A percentile compares a stretch with the other conserved stretches of the same genome.
phyloP scores from a whole-genome alignment of 345 rosid species.

The Gossypium ekmanianum region DNA sequence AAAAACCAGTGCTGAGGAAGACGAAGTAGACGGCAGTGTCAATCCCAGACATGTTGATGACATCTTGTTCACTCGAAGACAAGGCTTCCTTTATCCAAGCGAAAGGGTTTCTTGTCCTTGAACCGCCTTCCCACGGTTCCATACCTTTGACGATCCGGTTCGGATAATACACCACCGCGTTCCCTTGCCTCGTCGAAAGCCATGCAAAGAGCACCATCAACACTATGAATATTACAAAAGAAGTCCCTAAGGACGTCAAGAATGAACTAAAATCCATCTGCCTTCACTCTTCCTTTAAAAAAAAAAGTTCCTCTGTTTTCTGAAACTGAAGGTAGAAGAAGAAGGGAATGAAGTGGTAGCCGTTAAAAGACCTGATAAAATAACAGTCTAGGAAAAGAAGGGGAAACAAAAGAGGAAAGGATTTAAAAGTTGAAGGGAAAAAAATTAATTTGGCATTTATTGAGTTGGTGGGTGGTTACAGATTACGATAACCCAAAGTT shows the following conservation, averaged over 20 bases:
- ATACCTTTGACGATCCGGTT: slow-evolving; percentile 72
- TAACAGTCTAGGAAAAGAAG: slow-evolving; percentile 7
- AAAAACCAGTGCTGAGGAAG: slow-evolving; percentile 74
- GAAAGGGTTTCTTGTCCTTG: slow-evolving; percentile 56
- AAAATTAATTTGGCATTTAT: not conserved
- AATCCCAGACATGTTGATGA: slow-evolving; percentile 63
- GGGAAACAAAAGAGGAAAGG: slow-evolving; percentile 4
- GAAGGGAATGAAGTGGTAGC: not conserved
- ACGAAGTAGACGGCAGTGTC: slow-evolving; percentile 95
- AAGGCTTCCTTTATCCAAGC: slow-evolving; percentile 78
- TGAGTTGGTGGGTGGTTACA: not conserved
- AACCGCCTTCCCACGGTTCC: slow-evolving; percentile 73
- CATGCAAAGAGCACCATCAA: slow-evolving; percentile 66
- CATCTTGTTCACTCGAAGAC: slow-evolving; percentile 62
- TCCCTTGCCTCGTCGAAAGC: slow-evolving; percentile 65
- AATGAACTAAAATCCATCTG: slow-evolving; percentile 78
- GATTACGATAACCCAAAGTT: not conserved
- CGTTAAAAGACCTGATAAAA: not conserved
- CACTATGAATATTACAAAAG: slow-evolving; percentile 54
- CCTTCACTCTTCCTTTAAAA: slow-evolving; percentile 14
- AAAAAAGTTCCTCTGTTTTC: not conserved
- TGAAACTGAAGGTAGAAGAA: not conserved
- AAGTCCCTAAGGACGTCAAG: slow-evolving; percentile 79
- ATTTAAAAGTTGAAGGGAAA: not conserved
- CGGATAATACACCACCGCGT: slow-evolving; percentile 69